Conservation (phyloP, 2,329 filamentous ascomycete genomes). For the Verticillium longisporum region DNA sequence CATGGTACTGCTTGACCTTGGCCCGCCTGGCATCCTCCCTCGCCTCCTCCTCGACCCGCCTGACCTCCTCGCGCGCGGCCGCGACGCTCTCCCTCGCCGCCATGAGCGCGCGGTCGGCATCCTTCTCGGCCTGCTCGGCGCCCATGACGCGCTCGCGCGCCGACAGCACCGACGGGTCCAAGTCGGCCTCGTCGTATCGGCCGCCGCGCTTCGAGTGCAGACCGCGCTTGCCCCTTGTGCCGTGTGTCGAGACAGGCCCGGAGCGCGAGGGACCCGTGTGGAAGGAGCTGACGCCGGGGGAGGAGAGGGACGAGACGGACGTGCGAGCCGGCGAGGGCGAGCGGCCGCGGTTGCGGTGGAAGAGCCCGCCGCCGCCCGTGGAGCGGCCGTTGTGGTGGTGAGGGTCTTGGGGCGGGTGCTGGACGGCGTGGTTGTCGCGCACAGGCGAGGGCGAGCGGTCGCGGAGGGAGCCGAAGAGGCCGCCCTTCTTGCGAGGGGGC, state of each 20-base stretch:
- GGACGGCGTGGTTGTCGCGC: neutral
- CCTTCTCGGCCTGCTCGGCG: conserved; percentile 57
- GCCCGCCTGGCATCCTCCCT: conserved; percentile 57
- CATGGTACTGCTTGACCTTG: conserved; percentile 62
- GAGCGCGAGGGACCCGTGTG: conserved; percentile 16
- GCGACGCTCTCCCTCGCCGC: conserved; percentile 51
- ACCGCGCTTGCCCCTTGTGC: conserved; percentile 23
- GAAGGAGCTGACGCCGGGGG: conserved; percentile 12
- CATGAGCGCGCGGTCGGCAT: conserved; percentile 57
- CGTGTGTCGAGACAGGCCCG: conserved; percentile 14
- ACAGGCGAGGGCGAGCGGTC: conserved; percentile 18
- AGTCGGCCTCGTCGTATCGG: conserved; percentile 24
- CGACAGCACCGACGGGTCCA: conserved; percentile 56
- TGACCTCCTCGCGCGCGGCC: conserved; percentile 58
- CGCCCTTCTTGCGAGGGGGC: conserved; percentile 18
- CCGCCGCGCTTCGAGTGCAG: conserved; percentile 39
- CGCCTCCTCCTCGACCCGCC: conserved; percentile 57
- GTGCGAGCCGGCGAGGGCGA: conserved; percentile 18
- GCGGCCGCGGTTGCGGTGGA: conserved; percentile 16
- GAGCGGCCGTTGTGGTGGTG: neutral
- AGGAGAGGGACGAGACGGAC: conserved; percentile 12
- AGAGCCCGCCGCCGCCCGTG: conserved; percentile 14
- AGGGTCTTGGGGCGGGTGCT: neutral
- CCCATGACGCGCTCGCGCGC: conserved; percentile 55
- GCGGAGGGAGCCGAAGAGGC: conserved; percentile 26